phyloP scores from a whole-genome alignment of 495 filamentous ascomycete species.

The Diplogelasinospora grovesii region DNA sequence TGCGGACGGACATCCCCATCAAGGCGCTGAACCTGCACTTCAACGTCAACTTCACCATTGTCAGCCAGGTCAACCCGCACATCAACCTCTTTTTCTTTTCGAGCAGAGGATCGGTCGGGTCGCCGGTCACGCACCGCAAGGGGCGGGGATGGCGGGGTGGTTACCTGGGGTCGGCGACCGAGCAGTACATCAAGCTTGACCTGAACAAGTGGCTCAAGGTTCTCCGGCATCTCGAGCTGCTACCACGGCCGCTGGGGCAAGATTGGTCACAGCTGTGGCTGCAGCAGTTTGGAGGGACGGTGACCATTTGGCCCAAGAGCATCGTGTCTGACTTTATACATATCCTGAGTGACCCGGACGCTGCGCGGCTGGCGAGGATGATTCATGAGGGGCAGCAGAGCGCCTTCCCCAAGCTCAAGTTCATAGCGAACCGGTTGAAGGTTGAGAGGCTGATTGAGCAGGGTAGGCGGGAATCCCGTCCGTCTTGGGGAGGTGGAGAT shows the following conservation, averaged over 20 bases:
- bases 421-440: conserved; percentile 77
- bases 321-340: conserved; percentile 68
- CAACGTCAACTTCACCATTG: conserved; percentile 95
- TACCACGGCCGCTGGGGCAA: conserved; percentile 85
- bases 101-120: conserved; percentile 80
- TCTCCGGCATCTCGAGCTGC: conserved; percentile 80
- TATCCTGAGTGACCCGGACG: conserved; percentile 76
- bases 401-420: conserved; percentile 83
- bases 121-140: conserved; percentile 87
- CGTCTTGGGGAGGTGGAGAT: conserved; percentile 1
- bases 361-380: conserved; percentile 74
- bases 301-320: conserved; percentile 89
- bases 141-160: conserved; percentile 95
- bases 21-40: conserved; percentile 91
- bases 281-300: conserved; percentile 86
- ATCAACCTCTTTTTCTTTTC: conserved; percentile 98
- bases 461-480: conserved; percentile 55
- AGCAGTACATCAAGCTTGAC: conserved; percentile 93
- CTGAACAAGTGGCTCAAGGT: conserved; percentile 96
- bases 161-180: conserved; percentile 82
- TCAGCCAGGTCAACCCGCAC: conserved; percentile 94
- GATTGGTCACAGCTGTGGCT: conserved; percentile 97
- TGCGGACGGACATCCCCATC: conserved; percentile 92
- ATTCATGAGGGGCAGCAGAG: conserved; percentile 78
- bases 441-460: conserved; percentile 73